These are phyloP conservation scores for Stachybotrys echinatus DNA, from an alignment of 2,329 filamentous ascomycete genomes.

Conservation along the genomic window DNA sequence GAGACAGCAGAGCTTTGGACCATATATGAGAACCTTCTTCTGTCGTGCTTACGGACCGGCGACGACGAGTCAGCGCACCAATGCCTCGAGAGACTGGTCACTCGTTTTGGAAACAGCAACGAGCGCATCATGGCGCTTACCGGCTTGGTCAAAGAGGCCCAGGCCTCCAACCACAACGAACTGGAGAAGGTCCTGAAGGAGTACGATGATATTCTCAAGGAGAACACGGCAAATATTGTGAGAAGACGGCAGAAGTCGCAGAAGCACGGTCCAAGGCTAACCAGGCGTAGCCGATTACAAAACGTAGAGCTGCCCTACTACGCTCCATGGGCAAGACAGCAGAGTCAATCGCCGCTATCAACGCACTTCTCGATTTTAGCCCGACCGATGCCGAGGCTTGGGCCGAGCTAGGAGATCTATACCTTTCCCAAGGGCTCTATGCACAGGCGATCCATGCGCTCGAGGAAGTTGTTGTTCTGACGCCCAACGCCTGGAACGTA, in stretches of 20 bases:
- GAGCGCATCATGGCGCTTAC: conserved; percentile 80
- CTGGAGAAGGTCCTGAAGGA: conserved; percentile 67
- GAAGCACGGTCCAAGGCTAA: conserved; percentile 10
- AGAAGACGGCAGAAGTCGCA: conserved; percentile 19
- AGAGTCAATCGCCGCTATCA: conserved; percentile 72
- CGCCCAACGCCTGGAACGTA: conserved; percentile 94
- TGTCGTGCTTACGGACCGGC: conserved; percentile 77
- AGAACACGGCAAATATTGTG: conserved; percentile 76
- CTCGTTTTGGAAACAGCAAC: conserved; percentile 78
- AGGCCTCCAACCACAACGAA: conserved; percentile 59
- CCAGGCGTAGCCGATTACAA: conserved; percentile 66
- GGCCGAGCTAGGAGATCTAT: conserved; percentile 86
- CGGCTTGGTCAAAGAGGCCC: conserved; percentile 81
- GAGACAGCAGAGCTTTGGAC: conserved; percentile 81
- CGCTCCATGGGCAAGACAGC: conserved; percentile 62
- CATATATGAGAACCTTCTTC: conserved; percentile 79
- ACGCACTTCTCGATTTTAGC: conserved; percentile 71
- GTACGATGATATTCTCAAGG: conserved; percentile 70
- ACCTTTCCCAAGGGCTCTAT: conserved; percentile 72
- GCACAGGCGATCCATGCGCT: conserved; percentile 81
- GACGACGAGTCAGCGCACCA: conserved; percentile 73
- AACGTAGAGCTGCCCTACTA: conserved; percentile 76
- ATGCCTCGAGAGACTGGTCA: conserved; percentile 69
- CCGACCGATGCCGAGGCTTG: conserved; percentile 91
- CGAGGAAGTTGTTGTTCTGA: conserved; percentile 82